Evolutionary conservation across 495 filamentous ascomycete genomes (phyloP).

Genomic region (Poronia punctata): DNA sequence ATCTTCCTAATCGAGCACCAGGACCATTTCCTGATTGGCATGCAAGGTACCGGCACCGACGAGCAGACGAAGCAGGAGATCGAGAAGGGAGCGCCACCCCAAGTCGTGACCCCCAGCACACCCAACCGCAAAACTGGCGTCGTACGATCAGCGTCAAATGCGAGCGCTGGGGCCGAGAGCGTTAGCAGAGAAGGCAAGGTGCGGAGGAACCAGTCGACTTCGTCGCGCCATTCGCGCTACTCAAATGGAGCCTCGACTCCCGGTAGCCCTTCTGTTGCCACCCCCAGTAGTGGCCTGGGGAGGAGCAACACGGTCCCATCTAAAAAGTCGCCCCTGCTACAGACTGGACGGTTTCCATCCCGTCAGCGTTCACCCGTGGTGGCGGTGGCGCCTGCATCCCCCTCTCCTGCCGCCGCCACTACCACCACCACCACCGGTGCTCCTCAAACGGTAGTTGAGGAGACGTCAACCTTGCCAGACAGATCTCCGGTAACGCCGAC

Average conservation of each 20-base stretch:
- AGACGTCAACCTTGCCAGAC: constrained; percentile 10
- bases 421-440: constrained; percentile 27
- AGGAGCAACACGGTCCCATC: constrained; percentile 95
- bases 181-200: constrained; percentile 71
- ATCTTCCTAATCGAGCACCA: constrained; percentile 98
- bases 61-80: constrained; percentile 82
- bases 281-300: constrained; percentile 58
- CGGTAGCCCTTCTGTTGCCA: constrained; percentile 53
- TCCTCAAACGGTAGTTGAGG: constrained; percentile 21
- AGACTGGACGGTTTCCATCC: constrained; percentile 47
- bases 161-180: constrained; percentile 80
- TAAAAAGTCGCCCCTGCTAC: constrained; percentile 72
- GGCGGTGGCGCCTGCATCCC: constrained; percentile 18
- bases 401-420: constrained; percentile 19
- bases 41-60: constrained; percentile 86
- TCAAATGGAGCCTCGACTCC: constrained; percentile 67
- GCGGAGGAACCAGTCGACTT: constrained; percentile 73
- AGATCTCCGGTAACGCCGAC: constrained; percentile 19
- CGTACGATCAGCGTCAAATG: constrained; percentile 72
- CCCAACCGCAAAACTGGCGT: constrained; percentile 47
- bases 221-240: constrained; percentile 59
- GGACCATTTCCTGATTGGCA: constrained; percentile 83
- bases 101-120: constrained; percentile 47
- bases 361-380: constrained; percentile 30
- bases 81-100: constrained; percentile 57